Base-by-base conservation (phyloP, 768 basidiomycete species). In the Russula earlei region DNA sequence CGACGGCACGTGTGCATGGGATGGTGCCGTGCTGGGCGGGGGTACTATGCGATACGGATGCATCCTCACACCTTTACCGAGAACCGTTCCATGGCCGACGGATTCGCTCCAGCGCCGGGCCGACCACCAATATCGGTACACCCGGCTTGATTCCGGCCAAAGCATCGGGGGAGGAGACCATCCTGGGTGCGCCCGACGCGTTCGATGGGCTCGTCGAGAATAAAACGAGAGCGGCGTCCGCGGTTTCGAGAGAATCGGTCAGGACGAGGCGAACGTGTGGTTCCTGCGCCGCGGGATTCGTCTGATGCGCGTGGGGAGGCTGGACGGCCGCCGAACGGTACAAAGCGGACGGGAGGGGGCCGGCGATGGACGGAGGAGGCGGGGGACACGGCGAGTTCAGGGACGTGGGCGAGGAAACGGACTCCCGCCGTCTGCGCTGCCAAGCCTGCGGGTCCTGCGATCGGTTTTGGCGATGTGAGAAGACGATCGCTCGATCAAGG, bases 11-110 rank as follows among this genome's bases (percentile, higher is more conserved):
- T 40, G 11, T 25, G 52, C n/a, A 31, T 19, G 31, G 34, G 47
- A 15, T 17, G 47, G 10, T 17, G 41, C 17, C 17, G 42, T 36
- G 41, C 37, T 37, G 17, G 52, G n/a, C 11, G 52, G 25, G 20
- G 27, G 56, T 15, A 70, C 66, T 33, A 81, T 69, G 59, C 76
- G 76, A 66, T 83, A 85, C 2, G 83, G 82, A 58, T 80, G 77
- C 8, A 84, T 60, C 20, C 78, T 73, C 9, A 76, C 71, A 36
- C 78, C 77, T 57, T 73, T 74, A 14, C 72, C 68, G 25, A 80
- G 58, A 17, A 67, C 73, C 9, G 69, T 65, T 33, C 70, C 67
- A n/a, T 1, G 74, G 70, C 11, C 74, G 69, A 51, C 81, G 78
- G 45, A 83, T 67, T 19, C 69, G 67, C 41, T 74, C 69, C 15